Base-by-base conservation (phyloP, 1,139 yeast genomes). In the Geotrichum macrosporum region DNA sequence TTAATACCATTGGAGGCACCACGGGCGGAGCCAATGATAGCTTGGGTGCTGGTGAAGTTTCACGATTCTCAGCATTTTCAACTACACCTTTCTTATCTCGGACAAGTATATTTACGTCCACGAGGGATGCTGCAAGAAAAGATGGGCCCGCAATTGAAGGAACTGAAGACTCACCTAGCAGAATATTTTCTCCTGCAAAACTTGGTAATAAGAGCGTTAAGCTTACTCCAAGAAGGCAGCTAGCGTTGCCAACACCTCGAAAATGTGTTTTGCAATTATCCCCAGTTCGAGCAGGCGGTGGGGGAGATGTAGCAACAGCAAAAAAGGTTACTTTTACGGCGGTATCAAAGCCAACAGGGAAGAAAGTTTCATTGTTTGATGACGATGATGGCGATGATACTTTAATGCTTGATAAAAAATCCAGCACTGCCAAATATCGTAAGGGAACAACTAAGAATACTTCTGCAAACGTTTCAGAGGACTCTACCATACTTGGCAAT, bases 41-140 rank as follows among this genome's bases (percentile, higher is more conserved):
- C 5, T 10, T 29, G 10, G 32, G 32, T 9, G 32, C 15, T 29
- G 15, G 15, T 8, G 32, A 8, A n/a, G 15, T 15, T 10, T 29
- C 34, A n/a, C 33, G 32, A 13, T 35, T 43, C 31, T 43, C 46
- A 20, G 22, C 44, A 20, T 47, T 47, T 27, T 47, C 50, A 27
- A 44, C 47, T 2, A 47, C 50, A 6, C 50, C 50, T 22, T 47
- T 47, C 34, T 18, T 47, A 10, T 38, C 47, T 1, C 15, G 40
- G 19, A 4, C 37, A 5, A 19, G 24, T 12, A 5, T 39, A 29
- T 18, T 39, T 8, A 16, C 22, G 10, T 16, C 32, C 13, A 16
- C 18, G 4, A 15, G 16, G 15, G 13, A n/a, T 13, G 34, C 12
- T 27, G 13, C 26, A n/a, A 13, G 26, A 18, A n/a, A 19, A 26